Percentiles rank a stretch among this genome's conserved stretches.
Evolutionary conservation across 331 rosid species (phyloP).

Genomic region (Erythrophleum ivorense): DNA sequence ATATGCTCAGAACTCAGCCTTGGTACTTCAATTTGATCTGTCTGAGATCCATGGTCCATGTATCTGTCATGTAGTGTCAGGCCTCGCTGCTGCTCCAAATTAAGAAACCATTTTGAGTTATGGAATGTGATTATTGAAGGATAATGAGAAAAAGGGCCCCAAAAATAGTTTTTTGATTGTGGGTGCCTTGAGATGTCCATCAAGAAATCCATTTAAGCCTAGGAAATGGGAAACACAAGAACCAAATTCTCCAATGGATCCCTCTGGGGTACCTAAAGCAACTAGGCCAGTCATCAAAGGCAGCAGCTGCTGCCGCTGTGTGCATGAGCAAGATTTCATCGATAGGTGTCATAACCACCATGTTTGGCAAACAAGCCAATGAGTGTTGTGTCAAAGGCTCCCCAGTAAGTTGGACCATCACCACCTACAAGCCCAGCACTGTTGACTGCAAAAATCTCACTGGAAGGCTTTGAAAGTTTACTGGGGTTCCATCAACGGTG

Average conservation of each 20-base stretch:
- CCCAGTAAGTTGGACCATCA: not conserved
- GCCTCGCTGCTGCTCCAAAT: slow-evolving; percentile 59
- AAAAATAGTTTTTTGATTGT: no score
- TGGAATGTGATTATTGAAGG: no score
- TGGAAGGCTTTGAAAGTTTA: no score
- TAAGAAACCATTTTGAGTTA: not conserved
- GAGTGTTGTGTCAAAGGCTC: not conserved
- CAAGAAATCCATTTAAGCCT: no score
- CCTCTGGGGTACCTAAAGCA: not conserved
- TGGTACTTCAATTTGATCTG: slow-evolving; percentile 52
- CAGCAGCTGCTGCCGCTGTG: not conserved
- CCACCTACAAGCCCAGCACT: not conserved
- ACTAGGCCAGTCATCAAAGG: not conserved
- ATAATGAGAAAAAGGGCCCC: no score
- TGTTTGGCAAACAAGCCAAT: not conserved
- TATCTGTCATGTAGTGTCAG: slow-evolving; percentile 67
- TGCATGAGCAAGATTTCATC: not conserved
- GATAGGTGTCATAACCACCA: not conserved
- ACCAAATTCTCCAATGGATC: not conserved
- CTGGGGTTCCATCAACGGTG: not conserved
- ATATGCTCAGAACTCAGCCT: slow-evolving; percentile 63
- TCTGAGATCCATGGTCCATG: slow-evolving; percentile 65
- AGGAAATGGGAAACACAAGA: not conserved
- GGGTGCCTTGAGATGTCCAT: no score
- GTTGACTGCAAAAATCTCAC: not conserved